These are phyloP conservation scores for Diaporthe vaccinii DNA, from an alignment of 2,329 filamentous ascomycete species.

Conservation along the genomic window DNA sequence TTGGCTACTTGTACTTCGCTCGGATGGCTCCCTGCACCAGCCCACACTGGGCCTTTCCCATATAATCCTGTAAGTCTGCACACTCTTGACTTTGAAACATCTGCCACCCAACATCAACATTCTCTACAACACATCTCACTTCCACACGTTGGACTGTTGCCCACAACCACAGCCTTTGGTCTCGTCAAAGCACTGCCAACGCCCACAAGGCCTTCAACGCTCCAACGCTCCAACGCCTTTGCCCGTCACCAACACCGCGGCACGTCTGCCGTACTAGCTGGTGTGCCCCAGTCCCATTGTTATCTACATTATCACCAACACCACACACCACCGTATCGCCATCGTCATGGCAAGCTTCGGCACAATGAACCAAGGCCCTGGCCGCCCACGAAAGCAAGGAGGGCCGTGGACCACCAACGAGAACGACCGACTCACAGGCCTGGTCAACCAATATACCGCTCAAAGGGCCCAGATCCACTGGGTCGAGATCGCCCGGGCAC, in stretches of 20 bases:
- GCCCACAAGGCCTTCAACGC: neutral
- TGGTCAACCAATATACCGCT: neutral
- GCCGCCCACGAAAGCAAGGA: conserved; percentile 18
- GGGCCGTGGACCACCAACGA: conserved; percentile 8
- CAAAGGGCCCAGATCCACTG: conserved; percentile 68
- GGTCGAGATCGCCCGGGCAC: conserved; percentile 84
- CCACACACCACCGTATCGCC: neutral
- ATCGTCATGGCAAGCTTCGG: conserved; percentile 8
- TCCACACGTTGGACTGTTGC: neutral
- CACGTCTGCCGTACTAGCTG: neutral
- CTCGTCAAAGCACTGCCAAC: conserved; percentile 7
- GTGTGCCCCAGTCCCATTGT: conserved; percentile 5
- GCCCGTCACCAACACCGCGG: neutral
- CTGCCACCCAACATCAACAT: conserved; percentile 15
- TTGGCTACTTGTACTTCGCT: conserved; percentile 1
- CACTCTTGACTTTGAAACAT: conserved; percentile 32
- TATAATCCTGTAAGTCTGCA: conserved; percentile 19
- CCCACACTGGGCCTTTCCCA: conserved; percentile 19
- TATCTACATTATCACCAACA: neutral
- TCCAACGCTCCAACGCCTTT: neutral
- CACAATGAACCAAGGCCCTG: conserved; percentile 3
- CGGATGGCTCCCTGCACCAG: conserved; percentile 17
- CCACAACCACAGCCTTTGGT: neutral
- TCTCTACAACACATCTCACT: neutral
- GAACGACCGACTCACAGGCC: neutral